A percentile compares a stretch with the other conserved stretches of the same genome.
These are phyloP conservation scores for Wickerhamiella spandovensis DNA, from an alignment of 805 yeast species.

Conservation along the genomic window DNA sequence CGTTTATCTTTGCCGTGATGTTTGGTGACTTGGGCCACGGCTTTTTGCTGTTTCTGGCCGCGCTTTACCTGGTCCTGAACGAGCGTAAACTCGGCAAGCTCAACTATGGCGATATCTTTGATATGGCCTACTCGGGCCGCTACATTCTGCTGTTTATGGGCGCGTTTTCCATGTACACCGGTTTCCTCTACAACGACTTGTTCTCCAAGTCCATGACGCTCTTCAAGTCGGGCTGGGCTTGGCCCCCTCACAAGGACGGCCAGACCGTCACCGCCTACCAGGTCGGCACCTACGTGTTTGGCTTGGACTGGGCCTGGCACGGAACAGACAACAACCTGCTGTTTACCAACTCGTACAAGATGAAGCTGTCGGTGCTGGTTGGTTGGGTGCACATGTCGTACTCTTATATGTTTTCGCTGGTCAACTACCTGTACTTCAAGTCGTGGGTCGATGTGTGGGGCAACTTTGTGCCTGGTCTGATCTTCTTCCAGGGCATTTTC, in stretches of 20 bases:
- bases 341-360: conserved; percentile 90
- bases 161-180: conserved; percentile 86
- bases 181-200: conserved; percentile 82
- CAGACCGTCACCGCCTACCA: conserved; percentile 54
- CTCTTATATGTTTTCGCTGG: conserved; percentile 71
- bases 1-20: conserved; percentile 98
- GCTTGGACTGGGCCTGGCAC: conserved; percentile 93
- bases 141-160: conserved; percentile 91
- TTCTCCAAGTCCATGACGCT: conserved; percentile 84
- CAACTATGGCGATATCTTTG: conserved; percentile 85
- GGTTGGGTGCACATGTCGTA: conserved; percentile 93
- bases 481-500: conserved; percentile 93
- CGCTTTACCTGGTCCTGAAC: conserved; percentile 52
- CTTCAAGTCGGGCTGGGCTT: conserved; percentile 83
- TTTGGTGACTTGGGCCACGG: conserved; percentile 99
- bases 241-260: conserved; percentile 66
- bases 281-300: conserved; percentile 64
- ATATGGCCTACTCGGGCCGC: conserved; percentile 91
- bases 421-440: conserved; percentile 57
- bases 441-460: conserved; percentile 75
- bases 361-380: conserved; percentile 90
- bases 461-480: conserved; percentile 83
- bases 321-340: conserved; percentile 85
- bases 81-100: conserved; percentile 56
- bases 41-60: conserved; percentile 62